Evolutionary conservation across 2,329 filamentous ascomycete genomes (phyloP).

Genomic region (Leptoxyphium fumago): DNA sequence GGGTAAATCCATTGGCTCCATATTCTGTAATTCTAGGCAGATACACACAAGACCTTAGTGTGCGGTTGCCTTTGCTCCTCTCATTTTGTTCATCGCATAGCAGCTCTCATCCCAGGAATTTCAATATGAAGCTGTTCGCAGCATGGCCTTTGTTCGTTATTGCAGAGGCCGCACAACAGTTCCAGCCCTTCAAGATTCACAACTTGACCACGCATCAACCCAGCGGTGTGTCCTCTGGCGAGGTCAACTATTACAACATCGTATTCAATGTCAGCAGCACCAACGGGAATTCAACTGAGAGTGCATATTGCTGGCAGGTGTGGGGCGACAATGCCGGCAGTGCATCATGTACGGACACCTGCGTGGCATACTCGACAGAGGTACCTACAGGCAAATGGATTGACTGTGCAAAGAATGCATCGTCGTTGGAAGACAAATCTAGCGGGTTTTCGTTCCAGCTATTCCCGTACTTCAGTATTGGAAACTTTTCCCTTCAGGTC

Average conservation of each 20-base stretch:
- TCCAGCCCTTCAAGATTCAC: background rate
- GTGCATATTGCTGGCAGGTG: constrained; percentile 9
- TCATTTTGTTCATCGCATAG: too few species aligned
- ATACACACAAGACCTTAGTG: too few species aligned
- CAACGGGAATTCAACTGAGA: constrained; percentile 4
- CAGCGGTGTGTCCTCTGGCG: constrained; percentile 11
- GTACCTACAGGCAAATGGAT: constrained; percentile 13
- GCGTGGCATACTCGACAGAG: constrained; percentile 5
- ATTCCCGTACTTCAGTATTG: constrained; percentile 12
- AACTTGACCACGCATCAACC: constrained; percentile 13
- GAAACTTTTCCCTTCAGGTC: constrained; percentile 13
- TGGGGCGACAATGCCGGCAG: constrained; percentile 12
- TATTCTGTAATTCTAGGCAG: too few species aligned
- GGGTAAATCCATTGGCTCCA: too few species aligned
- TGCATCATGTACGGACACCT: constrained; percentile 1
- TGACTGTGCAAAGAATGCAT: constrained; percentile 5
- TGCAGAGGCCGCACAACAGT: background rate
- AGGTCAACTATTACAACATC: constrained; percentile 14
- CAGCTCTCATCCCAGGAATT: too few species aligned
- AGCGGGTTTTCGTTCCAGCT: constrained; percentile 13
- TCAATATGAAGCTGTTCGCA: background rate
- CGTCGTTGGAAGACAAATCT: background rate
- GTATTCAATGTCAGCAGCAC: constrained; percentile 10
- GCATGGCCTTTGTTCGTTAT: background rate
- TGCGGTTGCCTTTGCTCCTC: too few species aligned